Conservation (phyloP, 202 grass and related monocot species). For the Zoysia matrella region DNA sequence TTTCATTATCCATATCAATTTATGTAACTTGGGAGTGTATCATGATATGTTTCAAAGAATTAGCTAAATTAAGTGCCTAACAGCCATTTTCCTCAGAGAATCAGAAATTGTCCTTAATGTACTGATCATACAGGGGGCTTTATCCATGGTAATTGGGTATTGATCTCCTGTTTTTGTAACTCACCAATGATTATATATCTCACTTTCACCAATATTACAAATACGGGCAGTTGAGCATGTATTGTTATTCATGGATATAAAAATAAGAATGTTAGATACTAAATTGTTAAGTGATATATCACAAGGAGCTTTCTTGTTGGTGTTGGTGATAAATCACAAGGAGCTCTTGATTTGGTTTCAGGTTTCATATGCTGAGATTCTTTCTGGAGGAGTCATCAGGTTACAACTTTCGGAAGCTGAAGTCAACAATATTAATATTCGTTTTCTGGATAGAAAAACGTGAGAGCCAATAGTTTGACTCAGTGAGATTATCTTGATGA, state of each 20-base stretch:
- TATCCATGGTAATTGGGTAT: neutral
- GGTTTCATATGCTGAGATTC: slow-evolving; percentile 89
- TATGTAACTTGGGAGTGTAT: slow-evolving; percentile 1
- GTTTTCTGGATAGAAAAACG: slow-evolving; percentile 93
- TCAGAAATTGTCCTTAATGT: neutral
- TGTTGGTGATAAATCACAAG: slow-evolving; percentile 15
- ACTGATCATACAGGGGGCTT: neutral
- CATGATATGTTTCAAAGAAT: slow-evolving; percentile 23
- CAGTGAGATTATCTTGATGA: slow-evolving; percentile 40
- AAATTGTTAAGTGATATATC: slow-evolving; percentile 25
- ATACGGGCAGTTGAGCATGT: neutral
- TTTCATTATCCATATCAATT: slow-evolving; percentile 7
- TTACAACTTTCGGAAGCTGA: slow-evolving; percentile 81
- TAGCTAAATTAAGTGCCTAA: neutral
- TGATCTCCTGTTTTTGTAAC: neutral
- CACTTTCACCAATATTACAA: slow-evolving; percentile 6
- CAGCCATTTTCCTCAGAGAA: neutral
- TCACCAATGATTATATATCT: slow-evolving; percentile 10
- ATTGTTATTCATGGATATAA: neutral
- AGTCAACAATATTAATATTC: slow-evolving; percentile 93
- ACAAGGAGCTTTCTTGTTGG: neutral
- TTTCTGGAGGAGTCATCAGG: slow-evolving; percentile 94
- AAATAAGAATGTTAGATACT: neutral
- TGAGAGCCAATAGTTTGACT: slow-evolving; percentile 49
- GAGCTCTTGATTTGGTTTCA: slow-evolving; percentile 46